A percentile compares a stretch with the other conserved stretches of the same genome.
These are phyloP conservation scores for Ceratobasidium sp. DNA, from an alignment of 1,284 basidiomycete species.

Conservation along the genomic window DNA sequence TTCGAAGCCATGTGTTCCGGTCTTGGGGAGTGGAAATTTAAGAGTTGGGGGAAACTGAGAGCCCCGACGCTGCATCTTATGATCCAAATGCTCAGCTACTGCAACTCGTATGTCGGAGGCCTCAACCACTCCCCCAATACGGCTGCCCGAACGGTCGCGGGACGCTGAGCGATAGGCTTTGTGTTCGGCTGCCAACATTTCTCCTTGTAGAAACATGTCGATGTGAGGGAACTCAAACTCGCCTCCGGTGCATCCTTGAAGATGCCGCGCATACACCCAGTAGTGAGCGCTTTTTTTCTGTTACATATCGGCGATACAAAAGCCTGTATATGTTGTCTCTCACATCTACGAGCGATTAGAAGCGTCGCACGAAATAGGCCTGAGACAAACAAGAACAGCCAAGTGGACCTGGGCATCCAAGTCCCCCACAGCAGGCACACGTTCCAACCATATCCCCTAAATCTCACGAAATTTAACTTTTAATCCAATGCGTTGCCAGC, in stretches of 20 bases:
- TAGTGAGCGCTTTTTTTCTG: background rate
- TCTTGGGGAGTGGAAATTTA: too few species aligned
- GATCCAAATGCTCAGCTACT: too few species aligned
- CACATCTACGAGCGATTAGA: background rate
- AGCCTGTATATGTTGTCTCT: background rate
- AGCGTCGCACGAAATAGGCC: conserved; percentile 6
- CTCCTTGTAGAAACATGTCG: conserved; percentile 13
- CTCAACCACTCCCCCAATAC: background rate
- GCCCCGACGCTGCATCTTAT: conserved; percentile 1
- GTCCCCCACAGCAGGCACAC: background rate
- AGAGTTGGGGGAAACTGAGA: background rate
- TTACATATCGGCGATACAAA: background rate
- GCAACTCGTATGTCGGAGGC: conserved; percentile 6
- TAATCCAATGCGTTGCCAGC: background rate
- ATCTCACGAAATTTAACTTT: background rate
- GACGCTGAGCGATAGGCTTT: background rate
- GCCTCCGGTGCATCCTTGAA: conserved; percentile 15
- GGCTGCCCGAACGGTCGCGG: background rate
- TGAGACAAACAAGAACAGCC: background rate
- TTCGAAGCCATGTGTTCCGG: conserved; percentile 1
- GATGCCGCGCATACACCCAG: conserved; percentile 30
- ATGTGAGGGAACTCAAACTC: conserved; percentile 25
- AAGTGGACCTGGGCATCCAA: background rate
- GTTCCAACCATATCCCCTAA: background rate
- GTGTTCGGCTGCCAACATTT: background rate